Conservation (phyloP, 2,329 filamentous ascomycete genomes). For the Aspergillus pseudoviridinutans region DNA sequence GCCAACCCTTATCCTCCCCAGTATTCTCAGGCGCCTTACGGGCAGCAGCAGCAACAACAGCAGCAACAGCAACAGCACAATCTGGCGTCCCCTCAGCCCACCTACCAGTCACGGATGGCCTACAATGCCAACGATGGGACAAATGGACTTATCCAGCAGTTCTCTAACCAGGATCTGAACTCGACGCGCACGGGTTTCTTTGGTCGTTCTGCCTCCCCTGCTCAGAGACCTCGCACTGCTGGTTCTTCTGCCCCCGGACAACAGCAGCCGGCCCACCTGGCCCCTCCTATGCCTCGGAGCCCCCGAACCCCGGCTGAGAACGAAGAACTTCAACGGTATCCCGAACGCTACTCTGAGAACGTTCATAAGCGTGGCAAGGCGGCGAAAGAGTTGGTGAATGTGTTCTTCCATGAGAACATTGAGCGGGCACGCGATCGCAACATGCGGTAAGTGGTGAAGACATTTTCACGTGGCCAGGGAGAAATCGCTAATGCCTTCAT, state of each 20-base stretch:
- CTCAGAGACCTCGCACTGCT: constrained; percentile 77
- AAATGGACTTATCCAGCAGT: constrained; percentile 88
- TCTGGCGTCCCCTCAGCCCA: constrained; percentile 54
- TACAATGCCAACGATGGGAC: constrained; percentile 72
- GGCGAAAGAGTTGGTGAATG: constrained; percentile 62
- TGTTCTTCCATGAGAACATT: constrained; percentile 98
- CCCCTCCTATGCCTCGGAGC: constrained; percentile 61
- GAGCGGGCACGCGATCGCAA: constrained; percentile 94
- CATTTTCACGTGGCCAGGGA: too few relatives aligned
- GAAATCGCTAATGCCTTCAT: neutral
- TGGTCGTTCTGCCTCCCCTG: constrained; percentile 64
- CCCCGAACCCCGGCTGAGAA: constrained; percentile 55
- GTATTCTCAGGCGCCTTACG: constrained; percentile 50
- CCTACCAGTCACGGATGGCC: constrained; percentile 49
- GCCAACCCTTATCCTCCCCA: constrained; percentile 57
- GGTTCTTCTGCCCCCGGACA: constrained; percentile 53
- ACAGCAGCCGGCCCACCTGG: constrained; percentile 64
- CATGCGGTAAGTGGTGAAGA: constrained; percentile 62
- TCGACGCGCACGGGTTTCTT: constrained; percentile 68
- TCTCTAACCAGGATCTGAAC: constrained; percentile 91
- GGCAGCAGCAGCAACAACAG: constrained; percentile 23
- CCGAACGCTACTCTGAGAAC: constrained; percentile 83
- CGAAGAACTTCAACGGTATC: constrained; percentile 71
- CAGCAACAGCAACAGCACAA: constrained; percentile 25
- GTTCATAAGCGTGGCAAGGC: constrained; percentile 70